Conservation (phyloP, 352 stramenopile species). For the Paralagenidium karlingii region DNA sequence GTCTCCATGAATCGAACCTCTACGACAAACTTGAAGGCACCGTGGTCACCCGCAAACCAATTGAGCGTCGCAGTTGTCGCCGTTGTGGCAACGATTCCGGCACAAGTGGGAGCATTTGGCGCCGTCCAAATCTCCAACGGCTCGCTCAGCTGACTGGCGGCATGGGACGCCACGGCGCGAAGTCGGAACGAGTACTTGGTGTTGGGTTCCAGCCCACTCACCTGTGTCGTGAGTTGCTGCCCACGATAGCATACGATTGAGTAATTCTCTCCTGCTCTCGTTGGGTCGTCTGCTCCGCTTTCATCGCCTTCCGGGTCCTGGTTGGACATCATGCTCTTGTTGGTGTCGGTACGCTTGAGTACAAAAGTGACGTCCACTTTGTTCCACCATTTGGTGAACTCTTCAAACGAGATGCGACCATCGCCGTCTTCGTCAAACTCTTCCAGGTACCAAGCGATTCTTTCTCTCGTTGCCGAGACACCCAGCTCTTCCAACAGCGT, state of each 20-base stretch:
- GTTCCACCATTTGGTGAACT: conserved; percentile 86
- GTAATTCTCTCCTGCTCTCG: too few species aligned
- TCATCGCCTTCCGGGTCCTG: not conserved
- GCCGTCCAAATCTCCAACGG: conserved; percentile 60
- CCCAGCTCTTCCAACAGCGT: conserved; percentile 79
- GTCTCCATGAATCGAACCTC: conserved; percentile 68
- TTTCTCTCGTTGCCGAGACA: conserved; percentile 62
- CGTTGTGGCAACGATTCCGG: conserved; percentile 38
- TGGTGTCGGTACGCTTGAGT: conserved; percentile 50
- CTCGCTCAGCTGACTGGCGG: conserved; percentile 62
- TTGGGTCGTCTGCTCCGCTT: not conserved
- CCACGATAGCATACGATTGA: conserved; percentile 65
- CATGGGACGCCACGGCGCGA: conserved; percentile 56
- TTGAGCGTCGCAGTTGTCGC: conserved; percentile 43
- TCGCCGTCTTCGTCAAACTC: conserved; percentile 74
- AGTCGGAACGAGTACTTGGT: conserved; percentile 77
- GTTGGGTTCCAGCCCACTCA: conserved; percentile 72
- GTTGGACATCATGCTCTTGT: conserved; percentile 1
- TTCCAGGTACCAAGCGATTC: conserved; percentile 68
- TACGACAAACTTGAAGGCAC: conserved; percentile 55
- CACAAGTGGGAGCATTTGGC: conserved; percentile 32
- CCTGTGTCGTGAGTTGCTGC: conserved; percentile 17
- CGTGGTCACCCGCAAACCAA: conserved; percentile 69
- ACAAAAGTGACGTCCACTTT: conserved; percentile 68
- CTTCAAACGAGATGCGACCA: conserved; percentile 71